Conservation (phyloP, 2,329 filamentous ascomycete species). For the Byssochlamys sp. region DNA sequence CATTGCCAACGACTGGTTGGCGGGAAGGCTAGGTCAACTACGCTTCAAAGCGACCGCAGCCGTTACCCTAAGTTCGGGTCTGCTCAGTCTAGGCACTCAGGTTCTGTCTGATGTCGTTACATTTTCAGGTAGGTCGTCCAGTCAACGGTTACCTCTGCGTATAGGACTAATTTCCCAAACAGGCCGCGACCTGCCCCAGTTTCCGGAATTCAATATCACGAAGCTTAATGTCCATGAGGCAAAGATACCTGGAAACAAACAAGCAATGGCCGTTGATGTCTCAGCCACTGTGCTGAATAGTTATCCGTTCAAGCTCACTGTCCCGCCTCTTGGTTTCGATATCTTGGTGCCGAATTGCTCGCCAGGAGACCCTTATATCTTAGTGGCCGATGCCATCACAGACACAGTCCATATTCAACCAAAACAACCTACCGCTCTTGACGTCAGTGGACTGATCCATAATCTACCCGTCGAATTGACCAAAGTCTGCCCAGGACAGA, state of each 20-base stretch:
- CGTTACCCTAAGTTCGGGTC: conserved; percentile 65
- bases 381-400: conserved; percentile 67
- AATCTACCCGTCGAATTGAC: conserved; percentile 66
- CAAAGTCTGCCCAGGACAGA: conserved; percentile 62
- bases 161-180: not conserved
- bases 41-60: conserved; percentile 64
- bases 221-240: conserved; percentile 71
- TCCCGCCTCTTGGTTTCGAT: conserved; percentile 75
- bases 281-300: conserved; percentile 62
- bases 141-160: conserved; percentile 25
- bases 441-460: conserved; percentile 62
- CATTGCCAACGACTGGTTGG: conserved; percentile 80
- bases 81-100: conserved; percentile 70
- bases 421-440: conserved; percentile 55
- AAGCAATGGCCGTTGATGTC: conserved; percentile 71
- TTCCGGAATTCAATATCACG: conserved; percentile 76
- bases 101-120: conserved; percentile 62
- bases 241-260: conserved; percentile 42
- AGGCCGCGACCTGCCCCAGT: conserved; percentile 57
- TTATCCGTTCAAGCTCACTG: conserved; percentile 64
- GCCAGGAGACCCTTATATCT: conserved; percentile 60
- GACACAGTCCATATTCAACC: conserved; percentile 58
- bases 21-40: conserved; percentile 63
- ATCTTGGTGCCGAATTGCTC: conserved; percentile 76
- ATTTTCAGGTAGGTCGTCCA: conserved; percentile 66